Evolutionary conservation across 257 asterid species (phyloP).

Genomic region (Nicotiana tabacum): DNA sequence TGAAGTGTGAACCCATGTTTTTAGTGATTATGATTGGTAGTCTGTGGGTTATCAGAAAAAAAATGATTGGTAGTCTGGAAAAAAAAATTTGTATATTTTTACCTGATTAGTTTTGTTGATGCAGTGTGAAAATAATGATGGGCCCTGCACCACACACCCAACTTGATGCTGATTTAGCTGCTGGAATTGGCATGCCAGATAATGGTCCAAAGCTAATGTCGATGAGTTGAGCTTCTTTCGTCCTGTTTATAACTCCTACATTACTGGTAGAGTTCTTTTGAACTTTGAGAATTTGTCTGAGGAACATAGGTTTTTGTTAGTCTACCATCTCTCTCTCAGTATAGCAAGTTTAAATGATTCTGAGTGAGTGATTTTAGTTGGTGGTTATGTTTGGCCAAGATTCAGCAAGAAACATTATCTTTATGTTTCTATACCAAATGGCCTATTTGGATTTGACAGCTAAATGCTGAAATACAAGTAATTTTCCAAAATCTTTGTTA

Average conservation of each 20-base stretch:
- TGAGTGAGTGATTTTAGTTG: no score
- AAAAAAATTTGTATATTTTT: background rate
- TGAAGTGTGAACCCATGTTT: background rate
- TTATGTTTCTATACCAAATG: background rate
- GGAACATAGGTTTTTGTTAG: background rate
- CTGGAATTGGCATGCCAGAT: slow-evolving; percentile 97
- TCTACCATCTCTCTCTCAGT: background rate
- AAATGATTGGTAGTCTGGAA: no score
- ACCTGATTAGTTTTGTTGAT: slow-evolving; percentile 6
- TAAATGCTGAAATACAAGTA: background rate
- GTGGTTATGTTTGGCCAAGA: background rate
- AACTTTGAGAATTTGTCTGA: background rate
- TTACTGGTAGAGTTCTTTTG: background rate
- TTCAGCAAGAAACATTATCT: background rate
- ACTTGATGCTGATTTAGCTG: slow-evolving; percentile 84
- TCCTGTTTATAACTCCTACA: background rate
- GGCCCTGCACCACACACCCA: slow-evolving; percentile 93
- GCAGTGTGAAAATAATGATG: slow-evolving; percentile 61
- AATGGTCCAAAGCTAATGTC: slow-evolving; percentile 91
- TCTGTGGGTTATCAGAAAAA: no score
- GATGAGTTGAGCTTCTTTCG: slow-evolving; percentile 18
- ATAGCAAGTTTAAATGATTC: background rate
- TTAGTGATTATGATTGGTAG: background rate
- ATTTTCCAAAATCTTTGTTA: background rate
- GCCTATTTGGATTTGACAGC: background rate